Evolutionary conservation across 768 basidiomycete genomes (phyloP).

Genomic region (Epithele typhae): DNA sequence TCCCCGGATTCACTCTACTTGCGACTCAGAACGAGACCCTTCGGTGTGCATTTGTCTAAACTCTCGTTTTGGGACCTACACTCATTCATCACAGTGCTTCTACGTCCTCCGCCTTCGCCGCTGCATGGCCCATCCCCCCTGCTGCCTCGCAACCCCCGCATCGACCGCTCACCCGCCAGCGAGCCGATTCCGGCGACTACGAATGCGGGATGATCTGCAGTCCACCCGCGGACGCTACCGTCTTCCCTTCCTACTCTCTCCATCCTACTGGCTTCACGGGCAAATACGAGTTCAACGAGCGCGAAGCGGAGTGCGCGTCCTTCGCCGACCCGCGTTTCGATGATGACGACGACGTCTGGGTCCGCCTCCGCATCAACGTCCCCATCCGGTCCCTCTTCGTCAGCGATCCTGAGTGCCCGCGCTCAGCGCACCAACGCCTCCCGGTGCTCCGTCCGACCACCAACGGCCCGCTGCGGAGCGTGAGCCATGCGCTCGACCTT

Average conservation of each 20-base stretch:
- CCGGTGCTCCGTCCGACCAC: conserved; percentile 41
- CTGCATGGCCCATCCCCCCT: conserved; percentile 54
- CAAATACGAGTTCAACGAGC: conserved; percentile 42
- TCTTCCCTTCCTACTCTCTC: conserved; percentile 44
- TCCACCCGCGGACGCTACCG: conserved; percentile 16
- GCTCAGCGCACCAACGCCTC: conserved; percentile 35
- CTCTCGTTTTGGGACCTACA: neutral
- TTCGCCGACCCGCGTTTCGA: conserved; percentile 29
- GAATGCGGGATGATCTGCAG: conserved; percentile 37
- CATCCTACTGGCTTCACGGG: conserved; percentile 45
- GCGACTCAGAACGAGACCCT: conserved; percentile 63
- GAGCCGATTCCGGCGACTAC: conserved; percentile 45
- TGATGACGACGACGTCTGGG: conserved; percentile 40
- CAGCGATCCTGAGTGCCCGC: conserved; percentile 9
- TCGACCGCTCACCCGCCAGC: conserved; percentile 49
- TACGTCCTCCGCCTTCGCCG: conserved; percentile 37
- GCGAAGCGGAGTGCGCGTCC: conserved; percentile 42
- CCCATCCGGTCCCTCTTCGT: conserved; percentile 36
- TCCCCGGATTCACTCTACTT: conserved; percentile 53
- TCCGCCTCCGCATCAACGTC: conserved; percentile 52
- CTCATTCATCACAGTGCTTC: conserved; percentile 38
- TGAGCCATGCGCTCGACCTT: conserved; percentile 50
- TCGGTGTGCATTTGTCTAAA: conserved; percentile 38
- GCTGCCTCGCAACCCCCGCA: conserved; percentile 58
- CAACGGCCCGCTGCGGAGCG: conserved; percentile 51